Base-by-base conservation (phyloP, 2,329 filamentous ascomycete genomes). In the Byssoonygena ceratinophila region DNA sequence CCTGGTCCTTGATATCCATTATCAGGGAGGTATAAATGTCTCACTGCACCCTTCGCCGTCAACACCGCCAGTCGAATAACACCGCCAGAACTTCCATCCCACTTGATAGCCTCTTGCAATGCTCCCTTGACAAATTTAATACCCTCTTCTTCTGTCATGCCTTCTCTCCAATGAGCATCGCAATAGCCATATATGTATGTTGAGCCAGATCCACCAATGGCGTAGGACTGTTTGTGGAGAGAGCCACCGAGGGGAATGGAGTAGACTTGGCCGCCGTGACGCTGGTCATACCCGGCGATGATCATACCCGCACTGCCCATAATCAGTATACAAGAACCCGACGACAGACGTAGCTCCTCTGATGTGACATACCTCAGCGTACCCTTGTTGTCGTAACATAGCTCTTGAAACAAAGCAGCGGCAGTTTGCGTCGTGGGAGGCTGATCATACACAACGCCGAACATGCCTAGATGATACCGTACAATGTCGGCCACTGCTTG, bases 111-210 rank as follows among this genome's bases (percentile, higher is more conserved):
- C 77, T 98, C 91, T 64, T 81, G 76, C 66, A 98, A 75, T 29
- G 92, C 84, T 45, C 83, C 85, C 75, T 95, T 96, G 68, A 98
- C 92, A 64, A 98, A 98, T 37, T 83, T 72, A 59, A 98, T 83
- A 0, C 92, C 92, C 57, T 94, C 90, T 52, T 81, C 78, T 76
- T 97, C 88, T 50, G 85, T 87, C 90, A 98, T 97, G 59, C 82
- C 82, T 72, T 97, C 92, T 69, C 78, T 82, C 92, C 92, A 98
- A 77, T 98, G 82, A 54, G 88, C 84, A 68, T 98, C 91, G 68
- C 90, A 97, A 78, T 94, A 97, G 63, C 92, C 92, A 76, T 97
- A 98, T 71, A 98, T 98, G 76, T 98, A 98, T 57, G 92, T 97
- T 62, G 91, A 97, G 39, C 92, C 92, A 18, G 91, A 97, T 43